Base-by-base conservation (phyloP, 1,139 yeast species). In the Yamadazyma sp. region DNA sequence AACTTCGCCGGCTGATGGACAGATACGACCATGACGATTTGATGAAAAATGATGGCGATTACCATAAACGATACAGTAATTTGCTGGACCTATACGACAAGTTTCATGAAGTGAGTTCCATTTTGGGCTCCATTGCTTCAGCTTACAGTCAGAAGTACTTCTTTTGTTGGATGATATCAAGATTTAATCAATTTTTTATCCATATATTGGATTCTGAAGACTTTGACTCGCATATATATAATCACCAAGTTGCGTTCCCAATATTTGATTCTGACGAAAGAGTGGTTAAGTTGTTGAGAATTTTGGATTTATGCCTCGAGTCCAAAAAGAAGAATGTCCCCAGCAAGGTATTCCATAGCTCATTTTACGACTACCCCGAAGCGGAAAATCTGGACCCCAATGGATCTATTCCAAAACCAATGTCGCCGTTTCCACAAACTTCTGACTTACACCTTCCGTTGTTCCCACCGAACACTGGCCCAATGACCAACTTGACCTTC, bases 111-210 rank as follows among this genome's bases (percentile, higher is more conserved):
- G 42, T 46, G 8, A 29, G 15, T n/a, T 31, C 37, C 24, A 22
- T 37, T 20, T 39, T 49, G 12, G 30, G 33, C 12, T 29, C 34
- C n/a, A 42, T 49, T 35, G 41, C 48, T 10, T 37, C 34, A 20
- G 31, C 34, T 14, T 46, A 46, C 21, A 45, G 52, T 39, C 40
- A 41, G 21, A 45, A 41, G 27, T 49, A 49, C 26, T 49, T 34
- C 29, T 49, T 45, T 33, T 32, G 51, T 14, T 49, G 53, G 53
- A 32, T 48, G 3, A 34, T 47, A 13, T 35, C 50, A n/a, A 43
- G 45, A 34, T 30, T 44, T 30, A 32, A 36, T 21, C 38, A 31
- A 12, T 38, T 32, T 24, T 34, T 38, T 15, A 12, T 41, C 9
- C 26, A 13, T 5, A n/a, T 35, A 2, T 17, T 45, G n/a, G 42